A percentile compares a stretch with the other conserved stretches of the same genome.
phyloP scores from a whole-genome alignment of 139 green algal genomes.

The Ettlia oleoabundans region DNA sequence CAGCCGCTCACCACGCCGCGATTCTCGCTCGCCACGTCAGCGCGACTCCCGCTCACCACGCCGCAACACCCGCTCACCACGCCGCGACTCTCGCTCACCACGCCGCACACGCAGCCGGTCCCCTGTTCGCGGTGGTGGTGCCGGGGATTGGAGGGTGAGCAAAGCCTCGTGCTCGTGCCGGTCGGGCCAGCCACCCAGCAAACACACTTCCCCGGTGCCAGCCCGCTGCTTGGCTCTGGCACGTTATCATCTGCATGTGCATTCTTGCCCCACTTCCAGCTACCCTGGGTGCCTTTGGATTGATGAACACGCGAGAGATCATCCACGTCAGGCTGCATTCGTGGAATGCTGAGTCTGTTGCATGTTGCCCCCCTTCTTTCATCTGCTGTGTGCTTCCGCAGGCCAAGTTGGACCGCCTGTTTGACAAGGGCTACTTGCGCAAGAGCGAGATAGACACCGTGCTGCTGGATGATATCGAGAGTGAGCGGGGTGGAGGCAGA shows the following conservation, averaged over 20 bases:
- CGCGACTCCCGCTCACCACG: neutral
- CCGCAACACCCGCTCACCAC: conserved; percentile 8
- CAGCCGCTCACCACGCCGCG: conserved; percentile 11
- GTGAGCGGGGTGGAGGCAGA: conserved; percentile 8
- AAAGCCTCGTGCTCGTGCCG: too few species aligned
- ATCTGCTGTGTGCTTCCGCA: neutral
- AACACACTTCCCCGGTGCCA: too few species aligned
- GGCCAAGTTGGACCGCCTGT: conserved; percentile 54
- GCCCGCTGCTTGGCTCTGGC: too few species aligned
- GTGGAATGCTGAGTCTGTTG: too few species aligned
- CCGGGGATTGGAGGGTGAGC: conserved; percentile 35
- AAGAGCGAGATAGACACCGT: conserved; percentile 48
- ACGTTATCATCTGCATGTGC: too few species aligned
- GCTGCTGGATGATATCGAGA: conserved; percentile 53
- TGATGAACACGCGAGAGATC: too few species aligned
- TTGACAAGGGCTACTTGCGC: conserved; percentile 49
- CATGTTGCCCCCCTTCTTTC: neutral
- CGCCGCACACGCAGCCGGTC: conserved; percentile 31
- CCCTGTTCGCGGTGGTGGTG: neutral
- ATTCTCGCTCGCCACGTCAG: too few species aligned
- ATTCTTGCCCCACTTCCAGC: too few species aligned
- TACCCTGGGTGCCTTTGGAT: too few species aligned
- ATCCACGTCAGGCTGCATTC: too few species aligned
- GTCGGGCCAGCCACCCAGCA: too few species aligned
- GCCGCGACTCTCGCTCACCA: neutral